Conservation (phyloP, 306 rosid species). For the Oxytropis ochrocephala region DNA sequence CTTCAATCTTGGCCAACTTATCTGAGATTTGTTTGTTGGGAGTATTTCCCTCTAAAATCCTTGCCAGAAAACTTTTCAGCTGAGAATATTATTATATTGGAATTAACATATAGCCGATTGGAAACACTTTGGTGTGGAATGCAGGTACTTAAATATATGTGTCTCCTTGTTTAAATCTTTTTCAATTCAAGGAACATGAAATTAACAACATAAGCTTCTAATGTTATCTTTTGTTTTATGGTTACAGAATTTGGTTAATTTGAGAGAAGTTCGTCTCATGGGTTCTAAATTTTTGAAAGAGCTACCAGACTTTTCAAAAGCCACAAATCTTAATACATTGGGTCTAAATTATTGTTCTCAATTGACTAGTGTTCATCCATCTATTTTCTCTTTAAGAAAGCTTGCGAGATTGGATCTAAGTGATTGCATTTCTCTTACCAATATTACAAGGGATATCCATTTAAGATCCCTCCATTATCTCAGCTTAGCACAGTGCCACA, state of each 20-base stretch:
- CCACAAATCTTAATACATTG: not conserved
- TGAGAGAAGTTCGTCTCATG: not conserved
- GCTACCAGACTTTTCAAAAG: constrained; percentile 10
- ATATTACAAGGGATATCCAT: not conserved
- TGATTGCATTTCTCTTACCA: not conserved
- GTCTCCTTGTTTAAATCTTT: not conserved
- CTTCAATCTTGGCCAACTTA: not conserved
- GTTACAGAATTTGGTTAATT: not conserved
- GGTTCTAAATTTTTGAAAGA: not conserved
- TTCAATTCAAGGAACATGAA: not conserved
- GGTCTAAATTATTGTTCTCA: not conserved
- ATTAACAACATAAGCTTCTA: not conserved
- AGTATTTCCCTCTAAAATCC: not conserved
- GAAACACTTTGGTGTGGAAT: too few species aligned
- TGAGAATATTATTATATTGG: not conserved
- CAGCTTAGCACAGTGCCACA: not conserved
- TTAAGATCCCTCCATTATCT: not conserved
- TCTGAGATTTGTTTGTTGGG: constrained; percentile 12
- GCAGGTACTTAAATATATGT: too few species aligned
- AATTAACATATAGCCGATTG: too few species aligned
- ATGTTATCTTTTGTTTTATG: not conserved
- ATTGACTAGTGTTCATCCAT: not conserved
- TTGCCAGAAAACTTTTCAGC: not conserved
- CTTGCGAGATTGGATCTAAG: not conserved
- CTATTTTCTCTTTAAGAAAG: not conserved